Evolutionary conservation across 179 eudicot genomes (phyloP), one percentile per base, ranked within the genome.

Genomic region (Beta lomatogona): DNA sequence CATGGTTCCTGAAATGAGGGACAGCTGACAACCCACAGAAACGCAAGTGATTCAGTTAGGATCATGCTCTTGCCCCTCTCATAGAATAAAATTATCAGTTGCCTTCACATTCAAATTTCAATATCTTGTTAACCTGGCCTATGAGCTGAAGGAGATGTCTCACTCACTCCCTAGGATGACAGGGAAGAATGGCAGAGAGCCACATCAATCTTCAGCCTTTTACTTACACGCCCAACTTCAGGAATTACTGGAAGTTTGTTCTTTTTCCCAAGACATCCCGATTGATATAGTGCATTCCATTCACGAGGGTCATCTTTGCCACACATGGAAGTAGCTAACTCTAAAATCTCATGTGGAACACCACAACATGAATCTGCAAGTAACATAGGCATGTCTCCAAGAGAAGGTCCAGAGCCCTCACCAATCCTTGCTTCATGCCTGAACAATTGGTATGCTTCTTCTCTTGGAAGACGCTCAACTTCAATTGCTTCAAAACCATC

Each of bases 381-480:
- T 58, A 69, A 68, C 21, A n/a, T n/a, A 70, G 81, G 55, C 48
- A 70, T 58, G 15, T 70, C 76, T 55, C 19, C 46, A 16, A 58
- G 55, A n/a, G 15, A 21, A 41, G 81, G 36, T 19, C n/a, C 50
- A 9, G 7, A 9, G 4, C 25, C 64, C 21, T 59, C 18, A 45
- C 19, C 79, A 46, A 79, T 13, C 36, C 67, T 12, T 55, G 81
- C 76, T 54, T 79, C 55, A 58, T 13, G 64, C 76, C 55, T 79
- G 81, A 79, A 57, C 22, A 70, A 68, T 19, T 12, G 65, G 22
- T 22, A 45, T 53, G 83, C 83, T 36, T 73, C 78, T n/a, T 63
- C 54, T n/a, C 64, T 65, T 5, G 54, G 9, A 28, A 80, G 73
- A 21, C 41, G 78, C 11, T 64, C 31, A 41, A 80, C 9, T 9